Evolutionary conservation across 2,329 filamentous ascomycete genomes (phyloP).

Genomic region (Fonsecaea pedrosoi): DNA sequence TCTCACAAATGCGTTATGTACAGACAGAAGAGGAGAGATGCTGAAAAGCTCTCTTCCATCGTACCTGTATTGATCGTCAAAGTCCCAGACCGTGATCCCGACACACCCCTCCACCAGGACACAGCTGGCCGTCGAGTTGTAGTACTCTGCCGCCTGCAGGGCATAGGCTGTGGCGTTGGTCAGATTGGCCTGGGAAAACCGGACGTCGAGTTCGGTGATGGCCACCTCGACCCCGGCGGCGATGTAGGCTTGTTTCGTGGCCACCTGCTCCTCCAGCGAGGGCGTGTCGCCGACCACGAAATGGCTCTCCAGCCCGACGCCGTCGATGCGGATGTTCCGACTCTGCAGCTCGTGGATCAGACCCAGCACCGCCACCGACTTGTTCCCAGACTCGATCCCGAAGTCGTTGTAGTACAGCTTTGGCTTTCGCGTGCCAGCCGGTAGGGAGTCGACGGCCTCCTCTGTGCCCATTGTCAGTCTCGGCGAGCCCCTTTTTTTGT

Average conservation of each 20-base stretch:
- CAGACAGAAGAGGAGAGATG: no score
- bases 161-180: slow-evolving; percentile 38
- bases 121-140: slow-evolving; percentile 44
- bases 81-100: slow-evolving; percentile 52
- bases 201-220: slow-evolving; percentile 58
- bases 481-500: neutral
- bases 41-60: neutral
- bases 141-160: slow-evolving; percentile 46
- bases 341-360: slow-evolving; percentile 50
- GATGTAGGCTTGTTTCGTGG: slow-evolving; percentile 48
- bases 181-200: slow-evolving; percentile 46
- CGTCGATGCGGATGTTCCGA: slow-evolving; percentile 54
- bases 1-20: neutral
- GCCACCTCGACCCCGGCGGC: slow-evolving; percentile 52
- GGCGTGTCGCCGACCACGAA: slow-evolving; percentile 55
- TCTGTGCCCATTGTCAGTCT: slow-evolving; percentile 18
- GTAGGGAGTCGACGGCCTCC: slow-evolving; percentile 47
- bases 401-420: slow-evolving; percentile 57
- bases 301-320: slow-evolving; percentile 57
- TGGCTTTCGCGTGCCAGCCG: slow-evolving; percentile 26
- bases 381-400: slow-evolving; percentile 51
- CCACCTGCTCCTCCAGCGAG: slow-evolving; percentile 47
- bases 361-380: slow-evolving; percentile 45
- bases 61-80: slow-evolving; percentile 50
- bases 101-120: slow-evolving; percentile 44